Conservation (phyloP, 306 rosid species). For the Acacia melanoxylon region DNA sequence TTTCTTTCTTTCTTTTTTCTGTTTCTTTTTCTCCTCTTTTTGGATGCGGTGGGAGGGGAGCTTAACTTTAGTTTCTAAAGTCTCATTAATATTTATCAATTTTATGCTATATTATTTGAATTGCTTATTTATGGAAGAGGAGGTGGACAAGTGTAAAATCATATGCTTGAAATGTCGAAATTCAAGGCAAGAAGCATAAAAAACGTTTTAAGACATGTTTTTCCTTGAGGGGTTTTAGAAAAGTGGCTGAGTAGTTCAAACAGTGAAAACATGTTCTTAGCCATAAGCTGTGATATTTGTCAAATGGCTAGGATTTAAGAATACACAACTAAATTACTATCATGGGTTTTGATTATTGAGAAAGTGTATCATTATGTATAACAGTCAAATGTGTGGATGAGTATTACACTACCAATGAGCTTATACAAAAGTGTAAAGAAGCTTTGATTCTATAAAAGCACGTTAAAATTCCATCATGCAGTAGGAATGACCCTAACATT, state of each 20-base stretch:
- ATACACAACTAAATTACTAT: conserved; percentile 10
- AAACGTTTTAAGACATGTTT: conserved; percentile 4
- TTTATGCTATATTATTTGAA: neutral
- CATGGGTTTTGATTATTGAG: neutral
- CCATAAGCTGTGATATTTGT: neutral
- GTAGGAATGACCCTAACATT: neutral
- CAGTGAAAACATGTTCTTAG: neutral
- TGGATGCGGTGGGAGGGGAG: neutral
- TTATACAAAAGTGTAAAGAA: neutral
- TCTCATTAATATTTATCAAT: neutral
- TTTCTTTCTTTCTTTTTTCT: neutral
- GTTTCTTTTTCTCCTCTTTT: neutral
- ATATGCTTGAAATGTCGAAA: neutral
- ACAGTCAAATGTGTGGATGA: neutral
- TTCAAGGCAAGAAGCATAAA: neutral
- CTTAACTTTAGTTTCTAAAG: conserved; percentile 1
- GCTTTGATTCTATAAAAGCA: conserved; percentile 2
- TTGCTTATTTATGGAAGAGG: neutral
- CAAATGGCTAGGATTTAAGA: neutral
- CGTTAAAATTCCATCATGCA: conserved; percentile 10
- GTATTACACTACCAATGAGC: neutral
- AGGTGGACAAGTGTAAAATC: neutral
- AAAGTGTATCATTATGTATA: neutral
- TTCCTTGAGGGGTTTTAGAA: neutral
- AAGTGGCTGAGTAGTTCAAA: neutral